A percentile compares a stretch with the other conserved stretches of the same genome.
These are phyloP conservation scores for Phalaenopsis equestris DNA, from an alignment of 106 monocot species.

Conservation along the genomic window DNA sequence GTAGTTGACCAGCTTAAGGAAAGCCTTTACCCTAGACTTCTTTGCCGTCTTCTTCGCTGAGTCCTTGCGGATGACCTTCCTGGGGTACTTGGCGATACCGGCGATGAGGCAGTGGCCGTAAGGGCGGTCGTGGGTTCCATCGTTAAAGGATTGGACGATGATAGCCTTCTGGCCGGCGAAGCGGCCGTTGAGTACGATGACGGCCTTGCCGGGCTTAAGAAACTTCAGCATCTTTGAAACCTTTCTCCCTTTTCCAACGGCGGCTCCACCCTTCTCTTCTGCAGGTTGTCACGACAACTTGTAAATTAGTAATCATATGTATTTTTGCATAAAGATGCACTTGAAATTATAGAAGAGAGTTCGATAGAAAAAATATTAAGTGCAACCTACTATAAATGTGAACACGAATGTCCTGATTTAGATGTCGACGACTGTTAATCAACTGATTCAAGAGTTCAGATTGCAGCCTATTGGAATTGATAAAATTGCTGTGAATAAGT, in stretches of 20 bases:
- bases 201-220: constrained; percentile 56
- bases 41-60: constrained; percentile 44
- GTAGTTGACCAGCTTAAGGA: constrained; percentile 64
- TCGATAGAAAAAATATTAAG: too few relatives aligned
- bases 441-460: too few relatives aligned
- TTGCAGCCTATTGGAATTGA: too few relatives aligned
- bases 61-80: constrained; percentile 58
- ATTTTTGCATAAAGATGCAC: too few relatives aligned
- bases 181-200: constrained; percentile 53
- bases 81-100: constrained; percentile 50
- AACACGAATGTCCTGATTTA: too few relatives aligned
- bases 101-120: constrained; percentile 64
- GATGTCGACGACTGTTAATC: too few relatives aligned
- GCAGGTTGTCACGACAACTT: not conserved
- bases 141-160: constrained; percentile 48
- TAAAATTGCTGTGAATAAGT: too few relatives aligned
- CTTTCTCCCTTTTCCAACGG: not conserved
- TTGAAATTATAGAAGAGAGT: too few relatives aligned
- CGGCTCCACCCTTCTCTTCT: not conserved
- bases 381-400: too few relatives aligned
- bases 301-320: too few relatives aligned
- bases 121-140: constrained; percentile 49
- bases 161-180: constrained; percentile 58
- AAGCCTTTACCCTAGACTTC: constrained; percentile 51
- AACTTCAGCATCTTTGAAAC: constrained; percentile 49